Evolutionary conservation across 23 red algal species (phyloP), one percentile per base, ranked within the genome.

Genomic region (Chondrus crispus): DNA sequence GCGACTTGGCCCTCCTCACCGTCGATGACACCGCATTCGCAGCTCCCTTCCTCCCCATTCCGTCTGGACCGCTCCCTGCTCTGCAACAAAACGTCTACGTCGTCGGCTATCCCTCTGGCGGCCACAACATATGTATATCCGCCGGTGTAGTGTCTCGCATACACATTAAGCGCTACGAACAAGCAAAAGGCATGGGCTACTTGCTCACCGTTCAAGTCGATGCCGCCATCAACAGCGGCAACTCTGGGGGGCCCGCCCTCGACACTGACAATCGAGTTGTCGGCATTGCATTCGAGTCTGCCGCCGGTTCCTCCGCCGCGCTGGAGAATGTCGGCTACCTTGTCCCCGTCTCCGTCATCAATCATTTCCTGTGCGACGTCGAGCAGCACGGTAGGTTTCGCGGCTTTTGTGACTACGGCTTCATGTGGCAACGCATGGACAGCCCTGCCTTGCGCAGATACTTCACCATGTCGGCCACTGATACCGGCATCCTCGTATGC

Each of bases 21-120:
- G 97, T 99, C 57, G 97, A 90, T n/a, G 97, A 95, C 22, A 68
- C 69, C 35, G 32, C 36, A 11, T 99, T 99, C 29, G 96, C 90
- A 90, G 18, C 26, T 12, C 88, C 69, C 18, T 84, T 88, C 35
- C 58, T 55, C 12, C 58, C 58, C 12, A 32, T 84, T 24, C 29
- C 36, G 54, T 92, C 84, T 16, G 89, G 76, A 4, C 22, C 22
- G 16, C 53, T 93, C 9, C 93, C 93, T 10, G 80, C 71, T 47
- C 40, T 94, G 45, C 93, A 98, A 77, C 71, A 79, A 33, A 64
- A 63, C 5, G 80, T 95, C 49, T 85, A 76, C 14, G 93, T 98
- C 22, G 84, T 98, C 39, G 96, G 96, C 66, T 98, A 93, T 57
- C 96, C 96, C n/a, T 87, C 93, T 30, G 93, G 93, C 8, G 96